Evolutionary conservation across 495 filamentous ascomycete species (phyloP), one percentile per base, ranked within the genome.

Genomic region (Annulohypoxylon stygium): DNA sequence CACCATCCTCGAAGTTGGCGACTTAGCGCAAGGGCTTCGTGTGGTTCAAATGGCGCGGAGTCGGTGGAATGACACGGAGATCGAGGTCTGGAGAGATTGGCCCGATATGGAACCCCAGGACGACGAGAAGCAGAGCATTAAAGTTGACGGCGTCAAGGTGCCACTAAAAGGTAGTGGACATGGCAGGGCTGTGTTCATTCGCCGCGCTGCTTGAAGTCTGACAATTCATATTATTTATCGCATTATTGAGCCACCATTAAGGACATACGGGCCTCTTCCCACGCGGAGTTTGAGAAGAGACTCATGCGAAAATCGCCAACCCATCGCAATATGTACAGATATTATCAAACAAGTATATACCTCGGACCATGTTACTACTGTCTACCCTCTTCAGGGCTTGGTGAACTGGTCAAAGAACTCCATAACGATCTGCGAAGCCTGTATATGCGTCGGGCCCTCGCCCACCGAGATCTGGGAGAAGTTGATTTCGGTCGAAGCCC

Each of bases 1-100:
- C 14, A 74, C 87, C 11, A 65, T 90, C 0, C 78, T 91, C 53
- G 90, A 93, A 76, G 87, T 91, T 1, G 89, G 84, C 1, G 88
- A 86, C 30, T 58, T 84, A 39, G 69, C 72, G 16, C 91, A 95
- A 79, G 93, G 91, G 0, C 80, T 83, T 33, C 76, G 86, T 36
- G 84, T 91, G 0, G 87, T 86, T 0, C 79, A 83, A 16, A 79
- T 82, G 80, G 85, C 72, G 9, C 73, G 74, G 25, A 76, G 80
- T 33, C 62, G 71, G 23, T 47, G 16, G 1, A 20, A 4, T 33
- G 66, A 70, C 0, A 51, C 66, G 30, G 16, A 78, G 2, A 33
- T 87, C 16, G 86, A 89, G 75, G 83, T 89, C 18, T 90, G 88
- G 88, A 69, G 86, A 23, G 88, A 89, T 77, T 80, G 71, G 71